Conservation (phyloP, 2,329 filamentous ascomycete species). For the Colletotrichum destructivum region DNA sequence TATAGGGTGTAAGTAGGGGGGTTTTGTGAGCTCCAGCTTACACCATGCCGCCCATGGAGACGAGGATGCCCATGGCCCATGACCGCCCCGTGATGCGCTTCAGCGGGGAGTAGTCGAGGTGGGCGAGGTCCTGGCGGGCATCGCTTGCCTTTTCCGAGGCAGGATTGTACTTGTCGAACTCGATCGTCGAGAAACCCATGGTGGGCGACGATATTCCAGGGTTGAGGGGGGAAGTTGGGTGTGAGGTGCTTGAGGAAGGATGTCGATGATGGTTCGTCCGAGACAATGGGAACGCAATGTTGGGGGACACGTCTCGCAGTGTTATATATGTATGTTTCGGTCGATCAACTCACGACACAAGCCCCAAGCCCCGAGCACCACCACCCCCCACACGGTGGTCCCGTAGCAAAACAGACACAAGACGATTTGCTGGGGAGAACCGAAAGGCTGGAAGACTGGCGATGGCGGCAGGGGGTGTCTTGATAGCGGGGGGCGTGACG, state of each 20-base stretch:
- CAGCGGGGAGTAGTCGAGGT: constrained; percentile 62
- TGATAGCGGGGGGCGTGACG: constrained; percentile 34
- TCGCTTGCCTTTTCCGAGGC: constrained; percentile 54
- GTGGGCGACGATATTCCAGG: constrained; percentile 27
- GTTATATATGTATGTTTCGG: constrained; percentile 38
- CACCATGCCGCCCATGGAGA: constrained; percentile 64
- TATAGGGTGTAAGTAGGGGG: no score
- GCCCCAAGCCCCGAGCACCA: constrained; percentile 8
- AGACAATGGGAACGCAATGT: not conserved
- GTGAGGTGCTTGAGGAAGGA: not conserved
- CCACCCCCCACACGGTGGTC: constrained; percentile 1
- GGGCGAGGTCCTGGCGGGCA: constrained; percentile 53
- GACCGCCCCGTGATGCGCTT: constrained; percentile 56
- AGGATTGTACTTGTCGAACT: constrained; percentile 61
- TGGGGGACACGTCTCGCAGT: constrained; percentile 21
- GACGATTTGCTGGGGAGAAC: not conserved
- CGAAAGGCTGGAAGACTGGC: not conserved
- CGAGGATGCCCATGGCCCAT: constrained; percentile 55
- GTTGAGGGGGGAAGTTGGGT: constrained; percentile 60
- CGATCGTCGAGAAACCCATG: constrained; percentile 51
- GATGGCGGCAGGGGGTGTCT: constrained; percentile 24
- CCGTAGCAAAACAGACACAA: not conserved
- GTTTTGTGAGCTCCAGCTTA: constrained; percentile 46
- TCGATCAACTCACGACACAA: constrained; percentile 23
- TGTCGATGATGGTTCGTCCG: constrained; percentile 37